Percentiles rank a stretch among this genome's conserved stretches.
Conservation (phyloP, 1,284 basidiomycete species). For the Jaminaea rosea region DNA sequence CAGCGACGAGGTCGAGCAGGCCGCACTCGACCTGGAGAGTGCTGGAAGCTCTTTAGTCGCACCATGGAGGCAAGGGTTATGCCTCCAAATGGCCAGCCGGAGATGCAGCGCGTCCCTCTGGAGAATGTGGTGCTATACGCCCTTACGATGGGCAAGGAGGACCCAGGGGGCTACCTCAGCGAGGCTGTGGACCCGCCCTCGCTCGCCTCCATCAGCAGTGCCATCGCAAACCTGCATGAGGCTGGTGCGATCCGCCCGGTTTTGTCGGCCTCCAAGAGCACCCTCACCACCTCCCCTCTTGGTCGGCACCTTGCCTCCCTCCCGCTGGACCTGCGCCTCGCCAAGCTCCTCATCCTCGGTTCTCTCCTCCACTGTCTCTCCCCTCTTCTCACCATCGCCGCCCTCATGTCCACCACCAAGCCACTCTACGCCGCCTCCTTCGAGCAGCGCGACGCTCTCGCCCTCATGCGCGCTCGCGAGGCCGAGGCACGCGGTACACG, state of each 20-base stretch:
- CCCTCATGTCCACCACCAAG: conserved; percentile 76
- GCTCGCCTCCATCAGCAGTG: conserved; percentile 65
- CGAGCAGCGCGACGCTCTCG: conserved; percentile 63
- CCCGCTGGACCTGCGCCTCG: conserved; percentile 79
- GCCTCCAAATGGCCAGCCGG: conserved; percentile 61
- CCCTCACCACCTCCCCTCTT: conserved; percentile 56
- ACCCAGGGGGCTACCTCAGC: conserved; percentile 62
- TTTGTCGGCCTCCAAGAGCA: conserved; percentile 49
- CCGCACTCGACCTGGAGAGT: conserved; percentile 54
- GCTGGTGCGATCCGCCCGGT: conserved; percentile 66
- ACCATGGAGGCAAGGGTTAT: conserved; percentile 63
- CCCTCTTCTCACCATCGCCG: conserved; percentile 51
- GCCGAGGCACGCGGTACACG: conserved; percentile 60
- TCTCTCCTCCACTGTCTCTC: conserved; percentile 41
- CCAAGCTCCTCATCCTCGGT: conserved; percentile 57
- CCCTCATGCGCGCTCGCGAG: conserved; percentile 59
- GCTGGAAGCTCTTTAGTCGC: conserved; percentile 61
- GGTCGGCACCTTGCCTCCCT: conserved; percentile 68
- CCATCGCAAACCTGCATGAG: conserved; percentile 65
- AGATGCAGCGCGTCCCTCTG: conserved; percentile 79
- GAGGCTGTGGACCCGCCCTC: conserved; percentile 78
- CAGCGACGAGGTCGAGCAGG: conserved; percentile 85
- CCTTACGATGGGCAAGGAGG: conserved; percentile 64
- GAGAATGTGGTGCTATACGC: conserved; percentile 74
- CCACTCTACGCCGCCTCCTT: conserved; percentile 72